These are phyloP conservation scores for Oryza meridionalis DNA, from an alignment of 176 grass and related monocot genomes.

Conservation along the genomic window DNA sequence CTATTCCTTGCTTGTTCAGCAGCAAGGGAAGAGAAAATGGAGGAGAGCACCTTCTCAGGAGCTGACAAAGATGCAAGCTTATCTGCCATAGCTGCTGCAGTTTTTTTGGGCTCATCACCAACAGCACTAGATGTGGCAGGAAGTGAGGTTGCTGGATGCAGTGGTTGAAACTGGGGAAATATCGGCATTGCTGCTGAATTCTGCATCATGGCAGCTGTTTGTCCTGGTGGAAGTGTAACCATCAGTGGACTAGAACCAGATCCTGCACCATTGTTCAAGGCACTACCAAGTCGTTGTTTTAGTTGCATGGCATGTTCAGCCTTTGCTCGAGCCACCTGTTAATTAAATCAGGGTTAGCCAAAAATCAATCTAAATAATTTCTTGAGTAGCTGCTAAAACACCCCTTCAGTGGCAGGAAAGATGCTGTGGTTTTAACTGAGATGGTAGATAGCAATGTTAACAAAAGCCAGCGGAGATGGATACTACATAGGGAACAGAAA, in stretches of 20 bases:
- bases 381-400: conserved; percentile 2
- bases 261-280: conserved; percentile 18
- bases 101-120: conserved; percentile 69
- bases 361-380: not conserved
- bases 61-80: conserved; percentile 85
- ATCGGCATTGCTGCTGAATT: conserved; percentile 19
- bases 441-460: conserved; percentile 1
- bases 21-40: conserved; percentile 70
- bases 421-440: not conserved
- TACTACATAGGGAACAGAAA: not conserved
- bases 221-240: conserved; percentile 43
- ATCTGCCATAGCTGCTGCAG: conserved; percentile 92
- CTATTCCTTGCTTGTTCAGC: conserved; percentile 68
- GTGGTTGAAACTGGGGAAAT: conserved; percentile 46
- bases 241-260: conserved; percentile 40
- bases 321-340: conserved; percentile 60
- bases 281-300: conserved; percentile 40
- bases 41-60: conserved; percentile 64
- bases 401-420: conserved; percentile 10
- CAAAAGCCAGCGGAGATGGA: not conserved
- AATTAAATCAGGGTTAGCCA: conserved; percentile 22
- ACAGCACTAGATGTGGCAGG: conserved; percentile 35
- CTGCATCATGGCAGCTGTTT: conserved; percentile 31
- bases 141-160: conserved; percentile 48
- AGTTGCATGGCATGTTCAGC: conserved; percentile 45